Evolutionary conservation across 225 moss, liverwort and hornwort genomes (phyloP).

Genomic region (Anthoceros angustus): DNA sequence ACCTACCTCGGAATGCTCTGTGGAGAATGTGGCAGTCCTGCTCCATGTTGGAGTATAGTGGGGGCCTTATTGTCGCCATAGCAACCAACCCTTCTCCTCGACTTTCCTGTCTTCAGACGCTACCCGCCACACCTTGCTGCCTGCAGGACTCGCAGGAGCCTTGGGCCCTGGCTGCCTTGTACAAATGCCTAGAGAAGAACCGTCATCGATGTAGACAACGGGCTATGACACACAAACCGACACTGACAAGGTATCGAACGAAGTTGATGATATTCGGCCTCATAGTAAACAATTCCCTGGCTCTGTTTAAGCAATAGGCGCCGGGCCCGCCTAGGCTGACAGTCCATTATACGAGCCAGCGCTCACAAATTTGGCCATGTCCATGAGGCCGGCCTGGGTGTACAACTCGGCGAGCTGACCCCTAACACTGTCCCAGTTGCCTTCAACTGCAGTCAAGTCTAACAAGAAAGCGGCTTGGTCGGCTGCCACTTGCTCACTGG

Average conservation of each 20-base stretch:
- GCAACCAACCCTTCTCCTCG: background rate
- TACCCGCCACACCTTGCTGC: background rate
- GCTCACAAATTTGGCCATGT: slow-evolving; percentile 38
- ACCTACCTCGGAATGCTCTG: slow-evolving; percentile 27
- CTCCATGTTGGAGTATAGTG: slow-evolving; percentile 25
- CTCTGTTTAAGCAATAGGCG: background rate
- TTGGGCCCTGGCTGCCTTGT: background rate
- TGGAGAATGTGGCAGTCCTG: slow-evolving; percentile 39
- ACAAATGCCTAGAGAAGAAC: no score
- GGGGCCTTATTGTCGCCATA: slow-evolving; percentile 37
- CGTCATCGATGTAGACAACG: no score
- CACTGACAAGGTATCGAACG: no score
- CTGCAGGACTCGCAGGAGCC: background rate
- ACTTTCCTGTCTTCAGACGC: background rate
- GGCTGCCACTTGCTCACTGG: slow-evolving; percentile 62
- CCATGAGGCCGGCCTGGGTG: slow-evolving; percentile 53
- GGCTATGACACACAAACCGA: no score
- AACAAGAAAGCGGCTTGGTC: slow-evolving; percentile 94
- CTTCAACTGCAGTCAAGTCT: slow-evolving; percentile 69
- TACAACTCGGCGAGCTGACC: slow-evolving; percentile 66
- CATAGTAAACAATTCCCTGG: no score
- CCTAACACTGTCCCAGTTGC: slow-evolving; percentile 69
- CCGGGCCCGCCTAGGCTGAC: background rate
- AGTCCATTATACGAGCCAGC: background rate
- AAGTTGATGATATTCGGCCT: no score